Evolutionary conservation across 2,329 filamentous ascomycete genomes (phyloP).

Genomic region (Dothistroma septosporum): DNA sequence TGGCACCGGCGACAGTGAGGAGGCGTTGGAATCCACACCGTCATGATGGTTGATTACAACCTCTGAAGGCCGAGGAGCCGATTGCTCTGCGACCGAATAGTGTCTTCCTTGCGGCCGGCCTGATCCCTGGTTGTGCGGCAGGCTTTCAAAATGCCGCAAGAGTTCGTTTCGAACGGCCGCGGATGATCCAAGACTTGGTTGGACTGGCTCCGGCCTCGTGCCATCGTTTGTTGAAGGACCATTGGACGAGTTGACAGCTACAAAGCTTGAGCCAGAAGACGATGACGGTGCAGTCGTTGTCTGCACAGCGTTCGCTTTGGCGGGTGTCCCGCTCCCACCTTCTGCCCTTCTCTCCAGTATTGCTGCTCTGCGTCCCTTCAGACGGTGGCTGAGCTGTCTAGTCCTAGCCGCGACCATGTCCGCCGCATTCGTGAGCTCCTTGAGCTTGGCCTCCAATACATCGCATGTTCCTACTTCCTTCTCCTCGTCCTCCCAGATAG

Average conservation of each 20-base stretch:
- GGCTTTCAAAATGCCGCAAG: constrained; percentile 59
- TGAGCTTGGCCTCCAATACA: constrained; percentile 74
- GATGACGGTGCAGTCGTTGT: constrained; percentile 31
- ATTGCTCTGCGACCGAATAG: constrained; percentile 16
- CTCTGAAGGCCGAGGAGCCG: constrained; percentile 5
- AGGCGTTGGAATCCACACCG: constrained; percentile 23
- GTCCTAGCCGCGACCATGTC: constrained; percentile 68
- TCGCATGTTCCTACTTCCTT: constrained; percentile 80
- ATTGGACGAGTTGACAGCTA: constrained; percentile 52
- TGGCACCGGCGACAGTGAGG: constrained; percentile 32
- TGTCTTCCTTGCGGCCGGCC: constrained; percentile 25
- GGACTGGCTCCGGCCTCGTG: constrained; percentile 30
- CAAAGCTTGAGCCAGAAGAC: constrained; percentile 44
- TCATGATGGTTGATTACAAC: constrained; percentile 11
- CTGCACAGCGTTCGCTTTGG: constrained; percentile 30
- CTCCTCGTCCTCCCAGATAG: constrained; percentile 79
- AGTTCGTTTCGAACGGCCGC: constrained; percentile 56
- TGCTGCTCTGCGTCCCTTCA: constrained; percentile 70
- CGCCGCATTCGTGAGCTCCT: constrained; percentile 72
- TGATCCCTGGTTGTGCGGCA: constrained; percentile 48
- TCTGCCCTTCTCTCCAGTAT: constrained; percentile 61
- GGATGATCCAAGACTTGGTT: constrained; percentile 40
- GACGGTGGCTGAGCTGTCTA: constrained; percentile 73
- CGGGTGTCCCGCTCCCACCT: constrained; percentile 35
- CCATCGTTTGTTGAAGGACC: constrained; percentile 31